Conservation (phyloP, 331 rosid genomes). For the Rosa hybrid region DNA sequence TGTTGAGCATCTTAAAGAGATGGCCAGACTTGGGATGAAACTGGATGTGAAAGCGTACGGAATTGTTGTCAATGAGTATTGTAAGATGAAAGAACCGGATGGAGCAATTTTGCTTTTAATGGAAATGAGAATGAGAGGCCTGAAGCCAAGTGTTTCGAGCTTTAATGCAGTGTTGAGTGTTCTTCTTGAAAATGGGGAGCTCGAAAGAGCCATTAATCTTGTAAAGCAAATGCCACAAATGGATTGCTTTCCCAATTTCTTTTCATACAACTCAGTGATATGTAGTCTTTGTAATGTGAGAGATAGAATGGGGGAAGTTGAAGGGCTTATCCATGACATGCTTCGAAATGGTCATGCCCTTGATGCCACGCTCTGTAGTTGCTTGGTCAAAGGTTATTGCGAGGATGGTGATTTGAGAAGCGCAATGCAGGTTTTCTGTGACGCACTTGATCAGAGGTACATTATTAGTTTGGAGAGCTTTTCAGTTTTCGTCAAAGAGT, state of each 20-base stretch:
- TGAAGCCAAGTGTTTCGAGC: conserved; percentile 46
- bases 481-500: conserved; percentile 28
- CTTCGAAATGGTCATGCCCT: conserved; percentile 41
- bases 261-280: conserved; percentile 42
- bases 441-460: conserved; percentile 30
- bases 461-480: conserved; percentile 41
- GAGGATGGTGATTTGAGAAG: conserved; percentile 35
- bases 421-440: conserved; percentile 38
- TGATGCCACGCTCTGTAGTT: conserved; percentile 35
- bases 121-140: conserved; percentile 44
- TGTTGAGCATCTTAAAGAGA: conserved; percentile 34
- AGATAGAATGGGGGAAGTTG: conserved; percentile 42
- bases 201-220: conserved; percentile 41
- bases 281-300: conserved; percentile 39
- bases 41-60: conserved; percentile 44
- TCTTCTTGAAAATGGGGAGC: conserved; percentile 40
- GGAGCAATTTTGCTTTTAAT: conserved; percentile 44
- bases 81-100: conserved; percentile 40
- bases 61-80: conserved; percentile 43
- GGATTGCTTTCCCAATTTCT: conserved; percentile 53
- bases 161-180: conserved; percentile 42
- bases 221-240: conserved; percentile 49
- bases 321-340: conserved; percentile 49
- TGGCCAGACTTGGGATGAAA: conserved; percentile 38
- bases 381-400: conserved; percentile 43